A percentile compares a stretch with the other conserved stretches of the same genome.
Conservation (phyloP, 148 eudicot genomes). For the Silene latifolia region DNA sequence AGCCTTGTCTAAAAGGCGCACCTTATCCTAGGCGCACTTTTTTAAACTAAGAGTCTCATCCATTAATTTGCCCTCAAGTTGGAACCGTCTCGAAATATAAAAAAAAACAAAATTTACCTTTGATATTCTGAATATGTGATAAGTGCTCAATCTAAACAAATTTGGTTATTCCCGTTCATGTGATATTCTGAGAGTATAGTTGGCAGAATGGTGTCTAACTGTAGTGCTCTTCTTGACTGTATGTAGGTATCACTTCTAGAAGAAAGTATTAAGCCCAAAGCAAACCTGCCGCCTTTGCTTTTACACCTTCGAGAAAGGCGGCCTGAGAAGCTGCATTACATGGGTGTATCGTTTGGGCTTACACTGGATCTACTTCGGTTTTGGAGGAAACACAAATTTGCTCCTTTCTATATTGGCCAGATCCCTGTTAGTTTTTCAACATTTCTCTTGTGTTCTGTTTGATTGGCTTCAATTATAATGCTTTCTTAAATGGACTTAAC, state of each 20-base stretch:
- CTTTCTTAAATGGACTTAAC: not conserved
- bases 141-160: not conserved
- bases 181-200: not conserved
- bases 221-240: not conserved
- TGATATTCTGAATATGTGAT: not conserved
- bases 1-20: no score
- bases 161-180: not conserved
- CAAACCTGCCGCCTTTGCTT: conserved; percentile 85
- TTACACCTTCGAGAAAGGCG: conserved; percentile 73
- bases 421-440: conserved; percentile 58
- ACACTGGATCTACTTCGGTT: conserved; percentile 86
- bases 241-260: conserved; percentile 79
- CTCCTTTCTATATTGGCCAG: conserved; percentile 83
- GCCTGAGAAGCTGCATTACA: conserved; percentile 86
- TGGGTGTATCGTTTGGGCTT: conserved; percentile 97
- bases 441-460: conserved; percentile 12
- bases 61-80: not conserved
- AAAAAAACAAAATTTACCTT: not conserved
- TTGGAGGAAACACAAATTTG: conserved; percentile 87
- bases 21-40: no score
- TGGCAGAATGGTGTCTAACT: not conserved
- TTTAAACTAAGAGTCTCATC: no score
- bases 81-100: not conserved
- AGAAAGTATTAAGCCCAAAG: conserved; percentile 78
- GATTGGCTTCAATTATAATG: not conserved